These are phyloP conservation scores for Pseudoneurospora amorphoporcata DNA, from an alignment of 495 filamentous ascomycete genomes.

Conservation along the genomic window DNA sequence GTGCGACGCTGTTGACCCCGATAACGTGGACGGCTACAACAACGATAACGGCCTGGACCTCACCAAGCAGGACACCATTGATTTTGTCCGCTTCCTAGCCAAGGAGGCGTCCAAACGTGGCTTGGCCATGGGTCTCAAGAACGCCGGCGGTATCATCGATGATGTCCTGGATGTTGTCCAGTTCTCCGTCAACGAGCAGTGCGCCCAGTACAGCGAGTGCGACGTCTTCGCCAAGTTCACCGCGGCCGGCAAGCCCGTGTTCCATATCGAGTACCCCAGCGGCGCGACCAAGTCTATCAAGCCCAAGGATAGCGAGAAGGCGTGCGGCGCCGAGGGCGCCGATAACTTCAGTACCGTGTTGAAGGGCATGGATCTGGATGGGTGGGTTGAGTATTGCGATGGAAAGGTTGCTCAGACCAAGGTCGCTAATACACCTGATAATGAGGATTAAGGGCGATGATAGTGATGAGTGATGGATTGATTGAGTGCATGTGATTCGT, in stretches of 20 bases:
- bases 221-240: conserved; percentile 46
- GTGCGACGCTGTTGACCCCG: conserved; percentile 63
- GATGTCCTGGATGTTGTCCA: conserved; percentile 47
- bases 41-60: conserved; percentile 48
- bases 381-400: conserved; percentile 45
- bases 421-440: background rate
- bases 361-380: conserved; percentile 52
- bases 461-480: background rate
- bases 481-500: background rate
- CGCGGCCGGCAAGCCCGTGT: conserved; percentile 53
- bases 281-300: conserved; percentile 25
- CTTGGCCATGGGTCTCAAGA: conserved; percentile 54
- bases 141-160: conserved; percentile 48
- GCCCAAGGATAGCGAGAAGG: conserved; percentile 11
- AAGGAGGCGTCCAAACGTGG: conserved; percentile 37
- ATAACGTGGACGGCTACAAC: conserved; percentile 59
- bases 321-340: conserved; percentile 4
- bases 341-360: conserved; percentile 50
- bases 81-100: conserved; percentile 52
- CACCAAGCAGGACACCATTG: conserved; percentile 41
- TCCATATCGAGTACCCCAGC: conserved; percentile 62
- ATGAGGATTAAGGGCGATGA: background rate
- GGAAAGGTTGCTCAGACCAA: conserved; percentile 7
- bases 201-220: conserved; percentile 46
- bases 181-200: conserved; percentile 67